Base-by-base conservation (phyloP, 2,329 filamentous ascomycete genomes). In the Penicillium italicum region DNA sequence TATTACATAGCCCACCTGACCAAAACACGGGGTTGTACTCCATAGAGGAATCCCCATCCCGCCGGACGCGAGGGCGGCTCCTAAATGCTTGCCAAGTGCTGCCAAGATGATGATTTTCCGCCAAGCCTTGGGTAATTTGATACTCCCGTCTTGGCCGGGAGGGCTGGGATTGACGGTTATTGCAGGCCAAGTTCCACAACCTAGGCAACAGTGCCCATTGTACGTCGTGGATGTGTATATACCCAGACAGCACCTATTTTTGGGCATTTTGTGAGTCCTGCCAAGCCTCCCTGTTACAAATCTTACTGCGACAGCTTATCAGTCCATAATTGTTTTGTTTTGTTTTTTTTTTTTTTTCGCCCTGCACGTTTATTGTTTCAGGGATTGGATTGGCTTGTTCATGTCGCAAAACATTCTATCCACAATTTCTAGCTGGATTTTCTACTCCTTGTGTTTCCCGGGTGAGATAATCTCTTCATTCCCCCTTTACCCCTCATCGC, bases 121-220 rank as follows among this genome's bases (percentile, higher is more conserved):
- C 62, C 63, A 65, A 65, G 63, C 54, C 59, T 62, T 60, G 50
- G 55, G 50, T 46, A 56, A 46, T 65, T 55, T 63, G 62, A 64
- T 63, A 58, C 48, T 54, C 44, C 55, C 60, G 62, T 50, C 63
- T 64, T 63, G 63, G 60, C 57, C 38, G 34, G 55, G 57, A 59
- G 57, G 52, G 53, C 38, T 54, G 60, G 60, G 56, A 56, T 51
- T 51, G 26, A 45, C 48, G 30, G 40, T 50, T 46, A 50, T 57
- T 40, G 55, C 47, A 44, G 30, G 53, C 56, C 51, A 52, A 55
- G 61, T 57, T 57, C 31, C 61, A 64, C 56, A 50, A 37, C 53
- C 54, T 37, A 57, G 46, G 50, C 41, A 57, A 34, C 34, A 24
- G 34, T 53, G 38, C 36, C 42, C 30, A 36, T 33, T 55, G 43